These are phyloP conservation scores for Solanum paucissectum DNA, from an alignment of 257 asterid species.

Conservation along the genomic window DNA sequence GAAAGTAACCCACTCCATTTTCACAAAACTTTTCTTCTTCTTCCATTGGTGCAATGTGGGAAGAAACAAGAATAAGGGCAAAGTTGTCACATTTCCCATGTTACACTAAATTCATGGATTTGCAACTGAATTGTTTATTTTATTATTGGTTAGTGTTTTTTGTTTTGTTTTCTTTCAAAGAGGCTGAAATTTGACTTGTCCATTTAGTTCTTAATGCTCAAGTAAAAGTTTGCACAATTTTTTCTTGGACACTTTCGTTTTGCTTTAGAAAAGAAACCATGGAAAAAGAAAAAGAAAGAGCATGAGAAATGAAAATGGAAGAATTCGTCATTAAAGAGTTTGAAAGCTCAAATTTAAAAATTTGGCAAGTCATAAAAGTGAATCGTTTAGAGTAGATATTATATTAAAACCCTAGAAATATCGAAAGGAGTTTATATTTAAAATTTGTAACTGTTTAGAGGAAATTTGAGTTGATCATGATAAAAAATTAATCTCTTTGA, in stretches of 20 bases:
- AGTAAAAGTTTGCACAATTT: not conserved
- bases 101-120: not conserved
- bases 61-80: not conserved
- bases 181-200: not conserved
- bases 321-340: not conserved
- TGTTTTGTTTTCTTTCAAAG: not conserved
- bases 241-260: not conserved
- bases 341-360: too few species aligned
- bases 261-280: too few species aligned
- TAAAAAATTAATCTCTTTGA: too few species aligned
- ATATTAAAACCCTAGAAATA: too few species aligned
- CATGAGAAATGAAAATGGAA: not conserved
- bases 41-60: not conserved
- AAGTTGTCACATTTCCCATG: not conserved
- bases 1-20: not conserved
- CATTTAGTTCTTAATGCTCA: not conserved
- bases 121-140: not conserved
- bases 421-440: too few species aligned
- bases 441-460: not conserved
- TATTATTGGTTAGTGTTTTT: not conserved
- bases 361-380: not conserved
- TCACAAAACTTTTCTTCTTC: not conserved
- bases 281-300: not conserved
- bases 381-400: not conserved
- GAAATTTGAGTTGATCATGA: not conserved